Conservation (phyloP, 2,329 filamentous ascomycete species). For the Iodosphaeria phyllophila region DNA sequence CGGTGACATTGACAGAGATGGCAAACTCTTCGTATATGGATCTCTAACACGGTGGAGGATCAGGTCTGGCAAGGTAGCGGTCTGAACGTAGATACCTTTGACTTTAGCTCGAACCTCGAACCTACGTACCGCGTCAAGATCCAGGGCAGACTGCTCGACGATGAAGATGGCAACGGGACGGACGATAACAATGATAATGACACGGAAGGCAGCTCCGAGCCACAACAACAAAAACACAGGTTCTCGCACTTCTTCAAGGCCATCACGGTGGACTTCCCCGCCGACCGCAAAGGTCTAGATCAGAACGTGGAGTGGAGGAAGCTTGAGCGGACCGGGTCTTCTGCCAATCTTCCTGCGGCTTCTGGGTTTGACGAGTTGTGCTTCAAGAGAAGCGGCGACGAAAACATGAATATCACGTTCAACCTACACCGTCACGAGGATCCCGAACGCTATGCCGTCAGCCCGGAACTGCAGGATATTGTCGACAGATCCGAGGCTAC, state of each 20-base stretch:
- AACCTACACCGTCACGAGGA: constrained; percentile 71
- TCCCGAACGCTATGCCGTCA: constrained; percentile 69
- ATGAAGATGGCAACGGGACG: no score
- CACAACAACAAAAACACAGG: constrained; percentile 30
- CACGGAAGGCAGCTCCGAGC: constrained; percentile 26
- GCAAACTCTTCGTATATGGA: constrained; percentile 79
- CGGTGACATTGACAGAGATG: constrained; percentile 41
- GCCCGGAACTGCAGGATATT: constrained; percentile 61
- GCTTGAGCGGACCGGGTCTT: constrained; percentile 35
- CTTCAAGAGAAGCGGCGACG: constrained; percentile 81
- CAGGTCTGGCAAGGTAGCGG: constrained; percentile 74
- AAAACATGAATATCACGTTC: constrained; percentile 81
- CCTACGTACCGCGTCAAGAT: constrained; percentile 83
- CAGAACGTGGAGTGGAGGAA: constrained; percentile 73
- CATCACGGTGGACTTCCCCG: constrained; percentile 58
- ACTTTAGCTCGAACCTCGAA: constrained; percentile 60
- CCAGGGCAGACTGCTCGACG: constrained; percentile 67
- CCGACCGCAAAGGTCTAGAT: constrained; percentile 35
- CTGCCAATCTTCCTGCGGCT: constrained; percentile 38
- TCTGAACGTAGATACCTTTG: constrained; percentile 56
- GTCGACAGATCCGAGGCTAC: constrained; percentile 78
- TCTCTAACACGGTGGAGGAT: constrained; percentile 85
- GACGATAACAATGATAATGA: constrained; percentile 24
- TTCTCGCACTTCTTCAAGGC: constrained; percentile 70
- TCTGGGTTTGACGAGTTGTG: constrained; percentile 79